Base-by-base conservation (phyloP, 2,329 filamentous ascomycete genomes). In the Aspergillus fumigatiaffinis region DNA sequence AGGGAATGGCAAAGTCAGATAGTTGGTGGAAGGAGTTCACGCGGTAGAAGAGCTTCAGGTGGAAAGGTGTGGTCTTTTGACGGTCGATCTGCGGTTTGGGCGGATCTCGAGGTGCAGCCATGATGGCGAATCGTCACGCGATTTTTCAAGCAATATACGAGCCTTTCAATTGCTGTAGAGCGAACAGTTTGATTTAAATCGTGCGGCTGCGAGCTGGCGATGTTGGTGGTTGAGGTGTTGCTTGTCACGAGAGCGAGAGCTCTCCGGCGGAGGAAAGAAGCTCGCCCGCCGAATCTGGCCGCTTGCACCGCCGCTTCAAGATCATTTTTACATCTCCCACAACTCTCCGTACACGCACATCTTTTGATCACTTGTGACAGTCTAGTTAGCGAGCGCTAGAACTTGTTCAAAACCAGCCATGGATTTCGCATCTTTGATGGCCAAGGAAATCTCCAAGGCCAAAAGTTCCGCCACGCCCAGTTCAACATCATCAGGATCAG, bases 391-490 rank as follows among this genome's bases (percentile, higher is more conserved):
- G 44, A 4, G 10, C n/a, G 21, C 7, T 10, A 35, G 3, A 20
- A 9, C n/a, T 6, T 8, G 21, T 32, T 10, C 32, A 29, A 20
- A 46, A 46, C 35, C 57, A 71, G 80, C 60, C 64, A 99, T 99
- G 94, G 92, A 99, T 76, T 99, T 99, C 79, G 92, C 92, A 60
- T 85, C 91, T 38, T 80, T 99, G 50, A 96, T 99, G 91, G 87
- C 90, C 68, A 89, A 91, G 71, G 92, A 96, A 76, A 94, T 99
- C 69, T 86, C 90, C 68, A 95, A 94, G 75, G 82, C 87, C 65
- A 91, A 91, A 74, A 41, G 26, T 64, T 76, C 46, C 65, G 77
- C 53, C 61, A 75, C 68, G 44, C 54, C 64, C 59, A 65, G 61
- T 55, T 23, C 44, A 47, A 38, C 32, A 38, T 23, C 44, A 47